Evolutionary conservation across 305 asterid species (phyloP).

Genomic region (Fraxinus nigra): DNA sequence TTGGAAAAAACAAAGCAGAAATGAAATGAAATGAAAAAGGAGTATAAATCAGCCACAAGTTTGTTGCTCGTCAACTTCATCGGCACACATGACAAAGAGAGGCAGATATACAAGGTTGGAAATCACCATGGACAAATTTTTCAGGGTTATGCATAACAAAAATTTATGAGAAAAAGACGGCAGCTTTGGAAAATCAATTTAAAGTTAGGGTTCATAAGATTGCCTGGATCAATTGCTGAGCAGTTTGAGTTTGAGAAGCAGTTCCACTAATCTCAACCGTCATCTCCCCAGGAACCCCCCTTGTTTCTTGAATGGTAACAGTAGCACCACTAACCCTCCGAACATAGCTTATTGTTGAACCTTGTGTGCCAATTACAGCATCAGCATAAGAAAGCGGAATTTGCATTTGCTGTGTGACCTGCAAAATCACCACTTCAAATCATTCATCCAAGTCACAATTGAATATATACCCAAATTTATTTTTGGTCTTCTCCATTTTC

Average conservation of each 20-base stretch:
- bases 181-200: constrained; percentile 1
- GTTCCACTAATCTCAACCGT: constrained; percentile 93
- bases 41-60: background rate
- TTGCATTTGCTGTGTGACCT: constrained; percentile 87
- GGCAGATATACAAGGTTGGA: background rate
- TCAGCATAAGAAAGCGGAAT: constrained; percentile 87
- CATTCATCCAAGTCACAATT: background rate
- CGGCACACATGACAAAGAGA: background rate
- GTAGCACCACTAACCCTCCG: constrained; percentile 96
- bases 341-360: constrained; percentile 86
- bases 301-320: constrained; percentile 86
- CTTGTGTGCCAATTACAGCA: constrained; percentile 92
- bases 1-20: background rate
- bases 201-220: constrained; percentile 8
- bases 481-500: background rate
- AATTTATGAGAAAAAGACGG: background rate
- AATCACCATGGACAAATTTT: background rate
- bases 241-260: constrained; percentile 94
- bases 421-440: constrained; percentile 21
- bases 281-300: constrained; percentile 93
- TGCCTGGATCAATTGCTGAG: constrained; percentile 94
- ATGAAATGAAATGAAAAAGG: background rate
- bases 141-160: background rate
- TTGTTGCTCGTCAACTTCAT: background rate
- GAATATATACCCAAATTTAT: background rate